A percentile compares a stretch with the other conserved stretches of the same genome.
phyloP scores from a whole-genome alignment of 306 rosid species.

The Astragalus glycyphyllos region DNA sequence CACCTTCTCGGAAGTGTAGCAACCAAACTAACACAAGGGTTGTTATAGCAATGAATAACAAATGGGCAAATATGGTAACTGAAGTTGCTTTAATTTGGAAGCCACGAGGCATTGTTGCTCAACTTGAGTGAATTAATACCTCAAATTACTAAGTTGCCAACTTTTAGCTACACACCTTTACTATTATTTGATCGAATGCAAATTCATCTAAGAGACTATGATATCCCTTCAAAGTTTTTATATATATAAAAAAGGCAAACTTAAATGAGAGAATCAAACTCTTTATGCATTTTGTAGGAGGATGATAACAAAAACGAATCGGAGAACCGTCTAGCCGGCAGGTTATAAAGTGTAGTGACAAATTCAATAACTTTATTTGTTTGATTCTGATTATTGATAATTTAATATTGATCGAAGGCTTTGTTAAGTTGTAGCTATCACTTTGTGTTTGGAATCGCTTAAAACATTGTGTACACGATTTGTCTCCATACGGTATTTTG shows the following conservation, averaged over 20 bases:
- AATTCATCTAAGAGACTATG: conserved; percentile 4
- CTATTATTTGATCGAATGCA: not conserved
- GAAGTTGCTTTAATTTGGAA: conserved; percentile 59
- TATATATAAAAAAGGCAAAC: not conserved
- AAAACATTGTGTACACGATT: too few species aligned
- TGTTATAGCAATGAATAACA: conserved; percentile 61
- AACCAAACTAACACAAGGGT: conserved; percentile 68
- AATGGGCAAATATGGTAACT: conserved; percentile 57
- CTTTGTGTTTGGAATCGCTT: too few species aligned
- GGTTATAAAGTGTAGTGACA: conserved; percentile 16
- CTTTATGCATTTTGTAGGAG: not conserved
- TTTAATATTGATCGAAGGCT: too few species aligned
- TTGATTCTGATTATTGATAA: not conserved
- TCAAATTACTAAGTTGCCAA: too few species aligned
- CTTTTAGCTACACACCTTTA: not conserved
- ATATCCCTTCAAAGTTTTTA: not conserved
- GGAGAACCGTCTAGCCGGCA: conserved; percentile 46
- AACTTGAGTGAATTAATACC: not conserved
- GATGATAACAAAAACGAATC: conserved; percentile 26
- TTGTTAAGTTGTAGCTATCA: too few species aligned
- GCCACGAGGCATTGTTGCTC: conserved; percentile 50
- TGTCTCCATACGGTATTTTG: too few species aligned
- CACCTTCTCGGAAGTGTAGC: conserved; percentile 64
- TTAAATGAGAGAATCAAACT: conserved; percentile 20
- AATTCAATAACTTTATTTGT: conserved; percentile 5